Base-by-base conservation (phyloP, 805 yeast genomes). In the Kodamaea sagamina region DNA sequence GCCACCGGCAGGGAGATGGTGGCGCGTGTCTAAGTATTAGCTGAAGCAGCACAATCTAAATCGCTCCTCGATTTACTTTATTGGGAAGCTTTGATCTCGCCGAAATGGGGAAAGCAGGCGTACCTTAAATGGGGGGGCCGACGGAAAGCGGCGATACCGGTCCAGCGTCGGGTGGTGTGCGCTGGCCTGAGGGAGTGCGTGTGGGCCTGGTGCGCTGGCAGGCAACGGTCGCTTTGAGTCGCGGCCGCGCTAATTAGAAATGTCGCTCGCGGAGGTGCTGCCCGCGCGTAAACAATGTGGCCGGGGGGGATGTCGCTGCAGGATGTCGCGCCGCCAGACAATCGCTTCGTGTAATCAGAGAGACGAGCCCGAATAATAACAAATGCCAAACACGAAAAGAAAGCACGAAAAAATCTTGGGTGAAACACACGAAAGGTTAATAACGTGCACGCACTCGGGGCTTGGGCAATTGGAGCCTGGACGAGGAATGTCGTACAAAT, bases 361-460 rank as follows among this genome's bases (percentile, higher is more conserved):
- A 29, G 34, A 15, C 34, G 19, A 17, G 17, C 6, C 24, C 34
- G 34, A 15, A 29, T 15, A 15, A 29, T 13, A 29, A 29, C 34
- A 29, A 29, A 9, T 13, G 17, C 15, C 34, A 29, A n/a, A 15
- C 32, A 28, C 13, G 16, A 12, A 28, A 28, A 28, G 16, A 6
- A 6, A 21, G 24, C 8, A 8, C 24, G 8, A 28, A 15, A 13
- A 29, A 29, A 29, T 29, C 34, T 29, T 29, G 34, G 34, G 15
- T 29, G 34, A 29, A 29, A 29, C 34, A 15, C 34, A 29, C 34
- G 34, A 29, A 29, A 29, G 34, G 34, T 29, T 29, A 29, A 29
- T 27, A 16, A n/a, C n/a, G n/a, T 6, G 34, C 4, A 29, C 34
- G 34, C 34, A 29, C 19, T 29, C 15, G 18, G 34, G 17, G 15